Evolutionary conservation across 805 yeast genomes (phyloP).

Genomic region (Candida ficus): DNA sequence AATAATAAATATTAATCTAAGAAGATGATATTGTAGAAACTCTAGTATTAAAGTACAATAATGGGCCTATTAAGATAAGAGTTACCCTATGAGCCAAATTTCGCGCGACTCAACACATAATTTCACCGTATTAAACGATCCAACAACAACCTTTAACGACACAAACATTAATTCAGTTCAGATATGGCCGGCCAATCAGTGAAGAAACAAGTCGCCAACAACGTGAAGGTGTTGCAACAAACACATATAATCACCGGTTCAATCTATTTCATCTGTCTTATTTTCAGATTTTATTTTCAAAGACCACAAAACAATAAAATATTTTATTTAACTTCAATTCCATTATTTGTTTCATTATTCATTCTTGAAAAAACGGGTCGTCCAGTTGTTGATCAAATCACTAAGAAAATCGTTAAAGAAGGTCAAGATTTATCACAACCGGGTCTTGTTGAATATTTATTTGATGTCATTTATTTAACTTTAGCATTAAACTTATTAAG

Average conservation of each 20-base stretch:
- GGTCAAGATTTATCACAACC: conserved; percentile 46
- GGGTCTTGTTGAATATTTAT: conserved; percentile 49
- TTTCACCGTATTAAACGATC: too few species aligned
- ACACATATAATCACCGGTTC: conserved; percentile 29
- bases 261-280: conserved; percentile 24
- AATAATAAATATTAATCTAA: neutral
- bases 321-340: conserved; percentile 25
- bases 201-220: conserved; percentile 46
- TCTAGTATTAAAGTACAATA: too few species aligned
- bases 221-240: conserved; percentile 34
- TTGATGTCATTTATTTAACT: conserved; percentile 50
- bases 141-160: neutral
- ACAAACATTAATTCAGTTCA: neutral
- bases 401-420: conserved; percentile 33
- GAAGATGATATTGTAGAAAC: neutral
- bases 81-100: too few species aligned
- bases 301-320: conserved; percentile 33
- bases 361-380: conserved; percentile 45
- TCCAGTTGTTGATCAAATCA: conserved; percentile 35
- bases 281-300: conserved; percentile 27
- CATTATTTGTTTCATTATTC: conserved; percentile 34
- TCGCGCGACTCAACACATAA: too few species aligned
- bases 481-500: conserved; percentile 42
- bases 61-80: too few species aligned
- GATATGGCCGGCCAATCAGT: conserved; percentile 54